These are phyloP conservation scores for Termitomyces sp. DNA, from an alignment of 1,284 basidiomycete genomes.

Conservation along the genomic window DNA sequence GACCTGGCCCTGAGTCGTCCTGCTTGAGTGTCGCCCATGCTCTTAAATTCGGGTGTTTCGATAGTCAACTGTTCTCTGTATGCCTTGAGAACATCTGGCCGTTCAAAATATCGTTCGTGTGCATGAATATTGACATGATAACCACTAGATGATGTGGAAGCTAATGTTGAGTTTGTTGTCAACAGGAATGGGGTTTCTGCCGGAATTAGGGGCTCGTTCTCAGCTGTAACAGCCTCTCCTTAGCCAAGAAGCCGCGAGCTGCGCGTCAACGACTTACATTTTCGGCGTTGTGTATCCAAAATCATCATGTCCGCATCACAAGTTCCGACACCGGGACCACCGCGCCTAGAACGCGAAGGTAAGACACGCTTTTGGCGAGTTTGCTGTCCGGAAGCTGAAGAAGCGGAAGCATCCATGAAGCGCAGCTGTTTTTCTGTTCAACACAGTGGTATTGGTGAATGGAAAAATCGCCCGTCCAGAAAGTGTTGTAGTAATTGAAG, in stretches of 20 bases:
- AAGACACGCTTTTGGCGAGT: slow-evolving; percentile 67
- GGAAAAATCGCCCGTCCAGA: background rate
- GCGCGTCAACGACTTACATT: slow-evolving; percentile 49
- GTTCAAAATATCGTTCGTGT: slow-evolving; percentile 71
- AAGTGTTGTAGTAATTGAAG: slow-evolving; percentile 1
- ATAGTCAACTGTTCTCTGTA: slow-evolving; percentile 64
- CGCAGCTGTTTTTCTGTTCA: slow-evolving; percentile 4
- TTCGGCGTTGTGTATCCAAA: slow-evolving; percentile 73
- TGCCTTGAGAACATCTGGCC: slow-evolving; percentile 66
- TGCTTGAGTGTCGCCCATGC: slow-evolving; percentile 54
- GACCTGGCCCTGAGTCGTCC: slow-evolving; percentile 60
- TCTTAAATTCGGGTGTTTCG: slow-evolving; percentile 65
- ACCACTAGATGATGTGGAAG: slow-evolving; percentile 33
- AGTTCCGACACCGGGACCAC: slow-evolving; percentile 70
- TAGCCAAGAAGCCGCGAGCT: background rate
- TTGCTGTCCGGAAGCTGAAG: slow-evolving; percentile 24
- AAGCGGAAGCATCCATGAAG: slow-evolving; percentile 29
- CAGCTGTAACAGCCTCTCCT: slow-evolving; percentile 39
- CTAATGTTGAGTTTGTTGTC: slow-evolving; percentile 58
- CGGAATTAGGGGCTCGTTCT: slow-evolving; percentile 67
- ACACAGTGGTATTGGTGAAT: background rate
- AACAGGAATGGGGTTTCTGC: slow-evolving; percentile 59
- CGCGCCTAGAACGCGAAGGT: slow-evolving; percentile 73
- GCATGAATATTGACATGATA: slow-evolving; percentile 49
- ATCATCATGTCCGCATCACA: slow-evolving; percentile 81